Evolutionary conservation across 169 alveolate species (phyloP).

Genomic region (Plasmodium adleri): DNA sequence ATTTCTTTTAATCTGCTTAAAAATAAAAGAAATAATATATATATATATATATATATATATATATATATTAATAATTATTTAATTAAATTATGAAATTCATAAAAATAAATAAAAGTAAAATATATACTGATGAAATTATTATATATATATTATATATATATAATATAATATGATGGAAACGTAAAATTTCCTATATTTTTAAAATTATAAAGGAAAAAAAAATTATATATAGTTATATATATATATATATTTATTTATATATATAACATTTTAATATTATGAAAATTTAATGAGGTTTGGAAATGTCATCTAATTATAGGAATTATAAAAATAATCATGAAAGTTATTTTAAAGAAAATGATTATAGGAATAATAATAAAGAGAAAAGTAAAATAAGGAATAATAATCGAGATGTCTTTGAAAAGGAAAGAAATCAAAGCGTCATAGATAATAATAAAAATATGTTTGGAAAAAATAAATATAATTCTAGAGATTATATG

Average conservation of each 20-base stretch:
- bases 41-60: too few species aligned
- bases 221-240: neutral
- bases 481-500: neutral
- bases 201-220: neutral
- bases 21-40: too few species aligned
- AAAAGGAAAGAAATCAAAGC: constrained; percentile 5
- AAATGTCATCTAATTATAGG: constrained; percentile 45
- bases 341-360: constrained; percentile 5
- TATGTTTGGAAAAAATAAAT: neutral
- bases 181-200: too few species aligned
- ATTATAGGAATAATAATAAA: constrained; percentile 13
- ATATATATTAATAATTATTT: too few species aligned
- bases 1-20: too few species aligned
- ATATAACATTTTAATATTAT: neutral
- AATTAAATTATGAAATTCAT: too few species aligned
- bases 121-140: too few species aligned
- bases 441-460: neutral
- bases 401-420: constrained; percentile 18
- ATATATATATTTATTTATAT: neutral
- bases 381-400: neutral
- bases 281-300: neutral
- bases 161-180: too few species aligned
- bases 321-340: constrained; percentile 9
- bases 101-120: too few species aligned
- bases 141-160: too few species aligned